phyloP scores from a whole-genome alignment of 2,329 filamentous ascomycete genomes.

The Colletotrichum gigasporum region DNA sequence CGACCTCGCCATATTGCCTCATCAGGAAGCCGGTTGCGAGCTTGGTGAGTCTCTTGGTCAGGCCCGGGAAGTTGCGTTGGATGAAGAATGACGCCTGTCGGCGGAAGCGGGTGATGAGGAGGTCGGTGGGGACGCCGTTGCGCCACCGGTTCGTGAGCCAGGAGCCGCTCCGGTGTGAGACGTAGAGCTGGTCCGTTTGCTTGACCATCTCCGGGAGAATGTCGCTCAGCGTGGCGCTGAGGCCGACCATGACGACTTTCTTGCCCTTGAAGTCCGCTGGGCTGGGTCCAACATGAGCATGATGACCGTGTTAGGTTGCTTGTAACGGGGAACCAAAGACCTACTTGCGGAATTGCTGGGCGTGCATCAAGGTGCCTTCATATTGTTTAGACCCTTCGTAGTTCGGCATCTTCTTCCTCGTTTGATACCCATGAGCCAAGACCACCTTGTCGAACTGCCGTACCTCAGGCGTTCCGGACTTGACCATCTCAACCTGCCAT shows the following conservation, averaged over 20 bases:
- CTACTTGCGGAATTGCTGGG: slow-evolving; percentile 45
- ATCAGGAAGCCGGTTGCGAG: slow-evolving; percentile 15
- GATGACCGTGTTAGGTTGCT: background rate
- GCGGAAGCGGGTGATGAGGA: slow-evolving; percentile 43
- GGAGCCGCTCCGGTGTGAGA: slow-evolving; percentile 51
- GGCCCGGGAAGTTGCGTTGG: slow-evolving; percentile 31
- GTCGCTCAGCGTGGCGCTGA: slow-evolving; percentile 50
- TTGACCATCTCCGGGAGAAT: slow-evolving; percentile 44
- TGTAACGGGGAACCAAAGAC: background rate
- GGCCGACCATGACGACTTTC: slow-evolving; percentile 53
- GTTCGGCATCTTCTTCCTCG: slow-evolving; percentile 45
- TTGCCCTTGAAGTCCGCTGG: slow-evolving; percentile 48
- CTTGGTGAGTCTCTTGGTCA: slow-evolving; percentile 25
- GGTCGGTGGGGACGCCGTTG: slow-evolving; percentile 46
- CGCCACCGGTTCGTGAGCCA: slow-evolving; percentile 43
- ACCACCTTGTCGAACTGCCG: slow-evolving; percentile 49
- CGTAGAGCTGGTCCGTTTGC: slow-evolving; percentile 48
- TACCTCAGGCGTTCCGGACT: slow-evolving; percentile 34
- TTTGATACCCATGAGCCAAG: slow-evolving; percentile 45
- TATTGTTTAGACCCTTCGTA: slow-evolving; percentile 48
- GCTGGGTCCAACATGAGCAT: slow-evolving; percentile 16
- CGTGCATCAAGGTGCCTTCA: slow-evolving; percentile 49
- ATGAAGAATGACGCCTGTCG: slow-evolving; percentile 41
- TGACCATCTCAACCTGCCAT: slow-evolving; percentile 44
- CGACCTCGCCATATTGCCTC: slow-evolving; percentile 33